Evolutionary conservation across 2,329 filamentous ascomycete species (phyloP).

Genomic region (Arthrinium phaeospermum): DNA sequence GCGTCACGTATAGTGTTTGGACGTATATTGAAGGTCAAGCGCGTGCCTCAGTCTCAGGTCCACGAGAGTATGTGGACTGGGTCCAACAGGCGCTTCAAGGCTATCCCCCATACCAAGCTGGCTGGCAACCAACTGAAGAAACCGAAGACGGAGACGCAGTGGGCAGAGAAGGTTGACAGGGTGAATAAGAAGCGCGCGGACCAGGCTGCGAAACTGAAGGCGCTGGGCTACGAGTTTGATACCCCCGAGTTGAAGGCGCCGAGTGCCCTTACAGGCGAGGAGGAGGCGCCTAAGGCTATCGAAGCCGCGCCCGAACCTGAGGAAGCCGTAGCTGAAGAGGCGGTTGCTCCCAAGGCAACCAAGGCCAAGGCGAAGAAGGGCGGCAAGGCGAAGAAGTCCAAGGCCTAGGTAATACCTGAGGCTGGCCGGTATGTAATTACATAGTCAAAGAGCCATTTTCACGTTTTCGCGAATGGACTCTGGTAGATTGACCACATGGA

Average conservation of each 20-base stretch:
- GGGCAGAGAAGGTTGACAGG: conserved; percentile 75
- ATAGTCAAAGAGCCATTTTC: conserved; percentile 12
- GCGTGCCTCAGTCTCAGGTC: conserved; percentile 76
- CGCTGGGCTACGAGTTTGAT: conserved; percentile 83
- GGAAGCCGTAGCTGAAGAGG: conserved; percentile 32
- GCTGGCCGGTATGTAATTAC: conserved; percentile 19
- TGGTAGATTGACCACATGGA: background rate
- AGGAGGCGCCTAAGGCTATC: conserved; percentile 45
- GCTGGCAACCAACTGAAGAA: conserved; percentile 76
- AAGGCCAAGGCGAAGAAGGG: conserved; percentile 43
- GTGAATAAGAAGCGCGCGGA: conserved; percentile 73
- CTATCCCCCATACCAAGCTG: conserved; percentile 85
- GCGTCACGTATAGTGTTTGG: conserved; percentile 73
- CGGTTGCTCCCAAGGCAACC: conserved; percentile 36
- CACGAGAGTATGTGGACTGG: conserved; percentile 88
- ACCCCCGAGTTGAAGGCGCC: conserved; percentile 71
- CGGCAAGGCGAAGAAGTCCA: conserved; percentile 46
- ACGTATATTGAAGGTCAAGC: conserved; percentile 88
- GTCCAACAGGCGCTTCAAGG: conserved; percentile 88
- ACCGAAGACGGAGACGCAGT: conserved; percentile 75
- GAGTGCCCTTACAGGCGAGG: conserved; percentile 43
- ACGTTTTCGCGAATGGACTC: background rate
- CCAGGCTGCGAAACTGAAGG: conserved; percentile 78
- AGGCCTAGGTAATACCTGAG: conserved; percentile 39
- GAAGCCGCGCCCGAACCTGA: conserved; percentile 41